phyloP scores from a whole-genome alignment of 768 basidiomycete genomes.

The Kwoniella sp. region DNA sequence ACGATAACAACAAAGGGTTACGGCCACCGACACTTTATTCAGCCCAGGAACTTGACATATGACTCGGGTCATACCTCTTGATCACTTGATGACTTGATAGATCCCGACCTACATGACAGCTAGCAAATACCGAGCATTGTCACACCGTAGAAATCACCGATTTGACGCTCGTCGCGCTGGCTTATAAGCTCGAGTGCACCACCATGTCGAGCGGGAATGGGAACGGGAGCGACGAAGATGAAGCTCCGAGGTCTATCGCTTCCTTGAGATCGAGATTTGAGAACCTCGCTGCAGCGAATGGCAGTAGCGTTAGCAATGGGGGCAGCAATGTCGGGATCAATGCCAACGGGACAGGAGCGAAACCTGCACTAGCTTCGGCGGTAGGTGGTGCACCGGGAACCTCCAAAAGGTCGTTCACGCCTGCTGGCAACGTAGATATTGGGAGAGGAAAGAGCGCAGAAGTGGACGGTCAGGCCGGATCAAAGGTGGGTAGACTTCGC shows the following conservation, averaged over 20 bases:
- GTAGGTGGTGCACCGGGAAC: too few species aligned
- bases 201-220: neutral
- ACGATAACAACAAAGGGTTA: constrained; percentile 14
- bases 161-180: too few species aligned
- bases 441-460: neutral
- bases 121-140: too few species aligned
- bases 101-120: too few species aligned
- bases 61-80: too few species aligned
- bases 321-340: neutral
- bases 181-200: too few species aligned
- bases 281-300: constrained; percentile 32
- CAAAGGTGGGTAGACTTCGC: neutral
- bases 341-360: neutral
- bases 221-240: constrained; percentile 8
- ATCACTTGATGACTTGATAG: too few species aligned
- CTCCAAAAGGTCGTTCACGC: constrained; percentile 5
- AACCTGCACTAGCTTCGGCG: neutral
- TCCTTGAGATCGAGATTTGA: constrained; percentile 44
- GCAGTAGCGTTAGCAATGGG: neutral
- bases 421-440: constrained; percentile 7
- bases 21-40: too few species aligned
- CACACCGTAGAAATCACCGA: too few species aligned
- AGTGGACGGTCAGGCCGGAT: neutral
- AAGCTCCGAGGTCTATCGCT: constrained; percentile 35
- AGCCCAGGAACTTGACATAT: neutral